Percentiles rank a stretch among this genome's conserved stretches.
Evolutionary conservation across 352 stramenopile genomes (phyloP).

Genomic region (Pythium brassicae): DNA sequence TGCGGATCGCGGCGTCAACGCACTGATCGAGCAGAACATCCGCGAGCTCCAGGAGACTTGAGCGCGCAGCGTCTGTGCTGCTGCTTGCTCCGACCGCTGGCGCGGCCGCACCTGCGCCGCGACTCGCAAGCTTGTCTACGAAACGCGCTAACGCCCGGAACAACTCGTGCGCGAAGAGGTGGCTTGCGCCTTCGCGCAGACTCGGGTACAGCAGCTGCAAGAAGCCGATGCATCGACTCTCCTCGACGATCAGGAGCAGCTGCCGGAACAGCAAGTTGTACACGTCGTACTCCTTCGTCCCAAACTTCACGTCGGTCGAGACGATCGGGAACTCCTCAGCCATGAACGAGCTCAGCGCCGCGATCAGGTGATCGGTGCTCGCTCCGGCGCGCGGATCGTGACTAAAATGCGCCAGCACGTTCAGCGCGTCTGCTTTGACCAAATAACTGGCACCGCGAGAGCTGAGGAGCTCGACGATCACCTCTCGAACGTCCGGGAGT

Average conservation of each 20-base stretch:
- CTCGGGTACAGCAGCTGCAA: conserved; percentile 52
- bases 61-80: conserved; percentile 8
- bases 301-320: conserved; percentile 58
- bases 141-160: conserved; percentile 40
- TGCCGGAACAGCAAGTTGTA: conserved; percentile 51
- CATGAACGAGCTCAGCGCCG: conserved; percentile 43
- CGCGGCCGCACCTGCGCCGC: background rate
- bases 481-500: conserved; percentile 35
- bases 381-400: conserved; percentile 12
- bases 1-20: conserved; percentile 35
- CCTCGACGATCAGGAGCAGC: conserved; percentile 51
- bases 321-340: conserved; percentile 73
- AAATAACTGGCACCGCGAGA: conserved; percentile 38
- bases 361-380: conserved; percentile 17
- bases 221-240: conserved; percentile 37
- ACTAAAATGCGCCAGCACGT: conserved; percentile 31
- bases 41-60: conserved; percentile 23
- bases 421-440: conserved; percentile 55
- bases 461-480: conserved; percentile 31
- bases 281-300: conserved; percentile 63
- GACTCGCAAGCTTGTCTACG: conserved; percentile 17
- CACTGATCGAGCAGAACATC: conserved; percentile 36
- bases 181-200: conserved; percentile 52
- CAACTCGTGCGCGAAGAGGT: conserved; percentile 56
- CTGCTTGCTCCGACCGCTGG: conserved; percentile 2